Conservation (phyloP, 352 stramenopile species). For the Hyphochytrium catenoides region DNA sequence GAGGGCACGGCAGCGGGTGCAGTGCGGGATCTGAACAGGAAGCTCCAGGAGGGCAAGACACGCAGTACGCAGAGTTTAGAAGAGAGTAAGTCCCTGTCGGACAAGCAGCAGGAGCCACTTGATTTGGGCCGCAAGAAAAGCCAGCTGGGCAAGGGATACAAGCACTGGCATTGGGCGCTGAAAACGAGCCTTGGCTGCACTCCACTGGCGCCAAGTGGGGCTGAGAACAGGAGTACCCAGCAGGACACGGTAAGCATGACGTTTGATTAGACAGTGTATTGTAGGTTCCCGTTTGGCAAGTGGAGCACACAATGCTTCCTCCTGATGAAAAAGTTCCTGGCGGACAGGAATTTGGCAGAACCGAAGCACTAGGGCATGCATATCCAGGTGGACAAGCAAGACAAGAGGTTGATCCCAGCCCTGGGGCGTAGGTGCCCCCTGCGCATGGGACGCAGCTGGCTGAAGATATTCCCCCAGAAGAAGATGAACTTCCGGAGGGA, state of each 20-base stretch:
- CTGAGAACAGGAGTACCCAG: conserved; percentile 28
- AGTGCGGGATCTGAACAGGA: no score
- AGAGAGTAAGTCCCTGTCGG: not conserved
- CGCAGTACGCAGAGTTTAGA: no score
- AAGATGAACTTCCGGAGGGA: conserved; percentile 19
- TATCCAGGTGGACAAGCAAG: conserved; percentile 17
- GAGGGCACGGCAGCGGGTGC: conserved; percentile 17
- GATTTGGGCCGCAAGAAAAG: conserved; percentile 20
- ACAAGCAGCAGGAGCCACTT: conserved; percentile 7
- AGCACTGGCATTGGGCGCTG: conserved; percentile 15
- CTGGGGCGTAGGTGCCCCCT: no score
- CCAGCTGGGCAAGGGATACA: conserved; percentile 26
- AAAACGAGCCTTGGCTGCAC: conserved; percentile 22
- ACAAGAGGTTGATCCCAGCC: conserved; percentile 21
- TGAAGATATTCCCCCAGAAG: no score
- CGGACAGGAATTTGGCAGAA: conserved; percentile 15
- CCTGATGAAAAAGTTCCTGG: conserved; percentile 21
- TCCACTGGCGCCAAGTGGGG: conserved; percentile 18
- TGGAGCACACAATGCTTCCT: no score
- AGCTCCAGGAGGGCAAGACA: no score
- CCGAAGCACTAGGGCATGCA: conserved; percentile 13
- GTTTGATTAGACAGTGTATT: no score
- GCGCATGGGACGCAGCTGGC: no score
- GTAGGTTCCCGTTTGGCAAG: no score
- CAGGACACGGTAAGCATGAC: conserved; percentile 23